Evolutionary conservation across 2,329 filamentous ascomycete species (phyloP), one percentile per base, ranked within the genome.

Genomic region (Nigrospora sphaerica): DNA sequence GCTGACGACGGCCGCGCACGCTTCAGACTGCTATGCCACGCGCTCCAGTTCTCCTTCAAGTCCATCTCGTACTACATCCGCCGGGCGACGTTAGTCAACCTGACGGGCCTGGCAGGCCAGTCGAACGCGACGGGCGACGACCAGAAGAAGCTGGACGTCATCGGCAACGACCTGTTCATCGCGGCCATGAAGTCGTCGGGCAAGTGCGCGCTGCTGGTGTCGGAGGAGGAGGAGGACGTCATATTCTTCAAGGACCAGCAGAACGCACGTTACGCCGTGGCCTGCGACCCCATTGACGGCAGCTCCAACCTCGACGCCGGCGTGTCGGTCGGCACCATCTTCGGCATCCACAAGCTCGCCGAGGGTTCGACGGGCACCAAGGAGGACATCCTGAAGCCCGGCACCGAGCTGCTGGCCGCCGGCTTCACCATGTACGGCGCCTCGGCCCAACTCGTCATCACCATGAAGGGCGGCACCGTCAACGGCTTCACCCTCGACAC

Each of bases 371-470:
- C 72, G 49, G 87, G 86, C 54, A 85, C 78, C 49, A 85, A 86
- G 57, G 89, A 95, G 61, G 91, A 97, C 65, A 80, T 98, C 50
- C 79, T 97, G 49, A 84, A 83, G 68, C 87, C 93, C 1, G 93
- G 93, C 47, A 92, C 87, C 2, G 91, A 96, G 69, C 81, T 97
- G 55, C 80, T 97, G 17, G 92, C 93, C 33, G 85, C 88, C 18
- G 93, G 93, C n/a, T 98, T 98, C 78, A 98, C 93, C 69, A 98
- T 98, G 93, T 98, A 98, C 71, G 93, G 93, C 62, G 93, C 93
- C 57, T 96, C 91, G 3, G 84, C 93, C 4, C 92, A 97, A 73
- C 78, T 98, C 39, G 93, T 98, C 60, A 86, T 98, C 63, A 98
- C 93, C 57, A 96, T 97, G 90, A 88, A 86, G 70, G 88, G 84